Conservation (phyloP, 2,329 filamentous ascomycete genomes). For the Fusarium subtropicale region DNA sequence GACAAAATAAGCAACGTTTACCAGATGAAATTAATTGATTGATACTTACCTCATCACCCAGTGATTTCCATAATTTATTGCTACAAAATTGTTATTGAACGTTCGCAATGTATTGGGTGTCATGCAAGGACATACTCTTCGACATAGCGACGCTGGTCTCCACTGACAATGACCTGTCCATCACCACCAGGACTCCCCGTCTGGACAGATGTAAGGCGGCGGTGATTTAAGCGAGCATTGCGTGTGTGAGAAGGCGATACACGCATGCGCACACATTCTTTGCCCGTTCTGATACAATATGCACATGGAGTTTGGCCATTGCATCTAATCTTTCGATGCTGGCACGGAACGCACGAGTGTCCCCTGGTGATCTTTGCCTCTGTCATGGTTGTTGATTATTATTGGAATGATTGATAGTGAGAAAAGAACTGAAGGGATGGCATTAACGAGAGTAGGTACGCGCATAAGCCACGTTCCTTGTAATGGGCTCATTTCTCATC, state of each 20-base stretch:
- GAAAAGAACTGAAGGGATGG: background rate
- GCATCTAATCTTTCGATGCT: constrained; percentile 13
- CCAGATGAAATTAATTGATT: background rate
- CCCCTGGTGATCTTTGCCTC: constrained; percentile 6
- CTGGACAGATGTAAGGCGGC: background rate
- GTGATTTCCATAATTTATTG: constrained; percentile 1
- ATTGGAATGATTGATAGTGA: background rate
- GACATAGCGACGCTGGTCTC: constrained; percentile 1
- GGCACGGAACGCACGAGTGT: constrained; percentile 8
- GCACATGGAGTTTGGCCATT: constrained; percentile 10
- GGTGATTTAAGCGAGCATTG: background rate
- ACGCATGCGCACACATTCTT: constrained; percentile 4
- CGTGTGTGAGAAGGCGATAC: background rate
- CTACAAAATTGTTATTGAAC: background rate
- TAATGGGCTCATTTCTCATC: background rate
- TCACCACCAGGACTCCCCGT: background rate
- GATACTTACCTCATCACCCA: background rate
- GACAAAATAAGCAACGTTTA: no score
- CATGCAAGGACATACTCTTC: background rate
- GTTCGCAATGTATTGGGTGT: background rate
- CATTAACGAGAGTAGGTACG: background rate
- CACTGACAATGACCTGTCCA: constrained; percentile 1
- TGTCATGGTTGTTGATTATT: background rate
- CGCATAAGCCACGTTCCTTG: background rate
- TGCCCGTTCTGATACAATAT: constrained; percentile 4